phyloP scores from a whole-genome alignment of 108 stramenopile species.

The Fragilaria crotonensis region DNA sequence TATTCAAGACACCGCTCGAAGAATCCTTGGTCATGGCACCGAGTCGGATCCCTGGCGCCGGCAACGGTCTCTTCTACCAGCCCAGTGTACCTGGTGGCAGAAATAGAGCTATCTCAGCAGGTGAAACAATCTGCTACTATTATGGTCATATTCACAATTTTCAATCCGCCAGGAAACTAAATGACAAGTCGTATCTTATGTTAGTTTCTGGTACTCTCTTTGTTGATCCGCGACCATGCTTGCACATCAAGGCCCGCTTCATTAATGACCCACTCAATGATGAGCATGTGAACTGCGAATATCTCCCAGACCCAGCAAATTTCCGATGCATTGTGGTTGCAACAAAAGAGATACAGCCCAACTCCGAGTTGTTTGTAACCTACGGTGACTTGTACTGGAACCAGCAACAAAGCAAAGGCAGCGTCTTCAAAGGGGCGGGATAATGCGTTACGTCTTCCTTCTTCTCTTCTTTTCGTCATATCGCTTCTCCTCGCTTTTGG shows the following conservation, averaged over 20 bases:
- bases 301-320: conserved; percentile 13
- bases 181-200: conserved; percentile 25
- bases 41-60: conserved; percentile 21
- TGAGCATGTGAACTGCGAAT: conserved; percentile 18
- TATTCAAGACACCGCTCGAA: background rate
- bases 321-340: conserved; percentile 33
- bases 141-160: conserved; percentile 24
- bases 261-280: conserved; percentile 36
- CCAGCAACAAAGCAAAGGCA: background rate
- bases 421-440: background rate
- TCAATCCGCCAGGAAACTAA: conserved; percentile 8
- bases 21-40: conserved; percentile 3
- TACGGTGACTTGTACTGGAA: conserved; percentile 60
- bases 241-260: conserved; percentile 22
- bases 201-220: conserved; percentile 14
- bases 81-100: background rate
- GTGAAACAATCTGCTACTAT: conserved; percentile 24
- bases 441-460: conserved; percentile 44
- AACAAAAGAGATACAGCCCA: conserved; percentile 40
- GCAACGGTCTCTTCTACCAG: conserved; percentile 22
- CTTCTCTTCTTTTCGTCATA: conserved; percentile 77
- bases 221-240: conserved; percentile 16
- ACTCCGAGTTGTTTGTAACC: conserved; percentile 71
- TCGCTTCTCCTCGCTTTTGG: conserved; percentile 28
- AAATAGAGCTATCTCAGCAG: conserved; percentile 12